Percentiles rank a stretch among this genome's conserved stretches.
Evolutionary conservation across 164 flowering plant species (phyloP).

Genomic region (Nelumbo lutea): DNA sequence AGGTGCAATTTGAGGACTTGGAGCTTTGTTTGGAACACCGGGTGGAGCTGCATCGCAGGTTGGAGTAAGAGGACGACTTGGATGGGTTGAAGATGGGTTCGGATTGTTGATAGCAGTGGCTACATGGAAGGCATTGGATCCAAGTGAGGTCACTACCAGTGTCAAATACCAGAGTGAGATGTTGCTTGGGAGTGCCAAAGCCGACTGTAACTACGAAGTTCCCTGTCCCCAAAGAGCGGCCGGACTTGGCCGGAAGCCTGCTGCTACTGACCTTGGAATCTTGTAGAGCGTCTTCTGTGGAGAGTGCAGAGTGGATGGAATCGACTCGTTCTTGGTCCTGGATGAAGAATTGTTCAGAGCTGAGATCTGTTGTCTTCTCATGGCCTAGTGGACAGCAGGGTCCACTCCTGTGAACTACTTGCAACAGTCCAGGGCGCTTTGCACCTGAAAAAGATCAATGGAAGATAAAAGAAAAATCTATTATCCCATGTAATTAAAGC

Average conservation of each 20-base stretch:
- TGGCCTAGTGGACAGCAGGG: not conserved
- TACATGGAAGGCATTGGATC: conserved; percentile 35
- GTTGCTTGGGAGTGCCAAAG: not conserved
- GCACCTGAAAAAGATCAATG: not conserved
- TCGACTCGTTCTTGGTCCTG: not conserved
- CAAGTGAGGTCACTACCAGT: conserved; percentile 26
- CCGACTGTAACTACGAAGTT: not conserved
- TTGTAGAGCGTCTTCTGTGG: not conserved
- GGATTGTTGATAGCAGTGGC: conserved; percentile 14
- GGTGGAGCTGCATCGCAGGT: conserved; percentile 11
- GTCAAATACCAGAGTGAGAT: not conserved
- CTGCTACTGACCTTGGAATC: not conserved
- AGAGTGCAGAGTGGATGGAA: not conserved
- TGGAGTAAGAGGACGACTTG: conserved; percentile 17
- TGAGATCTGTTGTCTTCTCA: not conserved
- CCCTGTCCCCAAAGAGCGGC: not conserved
- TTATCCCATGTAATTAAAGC: no score
- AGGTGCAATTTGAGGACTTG: not conserved
- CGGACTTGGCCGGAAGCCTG: not conserved
- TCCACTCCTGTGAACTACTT: not conserved
- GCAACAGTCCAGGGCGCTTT: not conserved
- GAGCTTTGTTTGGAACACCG: not conserved
- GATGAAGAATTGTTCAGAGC: not conserved
- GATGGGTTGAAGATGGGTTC: conserved; percentile 25
- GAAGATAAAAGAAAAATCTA: no score